Conservation (phyloP, 176 grass and related monocot species). For the Oryza meyeriana region DNA sequence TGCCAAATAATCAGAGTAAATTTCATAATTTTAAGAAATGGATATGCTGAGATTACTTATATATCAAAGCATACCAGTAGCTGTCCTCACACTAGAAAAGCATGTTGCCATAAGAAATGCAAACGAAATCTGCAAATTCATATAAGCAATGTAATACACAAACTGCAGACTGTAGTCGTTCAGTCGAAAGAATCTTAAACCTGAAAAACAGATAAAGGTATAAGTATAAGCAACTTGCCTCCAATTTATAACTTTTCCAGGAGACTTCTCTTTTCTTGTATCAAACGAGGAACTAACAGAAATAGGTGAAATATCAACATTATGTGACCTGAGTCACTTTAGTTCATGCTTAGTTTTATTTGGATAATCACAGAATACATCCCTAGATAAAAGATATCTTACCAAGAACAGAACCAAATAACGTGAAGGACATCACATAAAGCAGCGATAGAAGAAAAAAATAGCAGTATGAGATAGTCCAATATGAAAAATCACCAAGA, state of each 20-base stretch:
- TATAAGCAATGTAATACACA: conserved; percentile 66
- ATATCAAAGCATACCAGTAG: conserved; percentile 47
- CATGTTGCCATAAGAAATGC: conserved; percentile 60
- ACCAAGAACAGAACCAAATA: conserved; percentile 73
- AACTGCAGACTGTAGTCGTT: conserved; percentile 67
- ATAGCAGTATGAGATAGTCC: conserved; percentile 83
- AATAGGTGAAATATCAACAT: background rate
- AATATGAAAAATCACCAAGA: conserved; percentile 71
- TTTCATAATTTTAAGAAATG: background rate
- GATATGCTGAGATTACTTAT: background rate
- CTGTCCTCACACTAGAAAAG: conserved; percentile 74
- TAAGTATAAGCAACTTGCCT: conserved; percentile 1
- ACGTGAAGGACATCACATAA: conserved; percentile 66
- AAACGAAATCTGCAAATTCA: conserved; percentile 82
- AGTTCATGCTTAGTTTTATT: background rate
- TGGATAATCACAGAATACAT: background rate
- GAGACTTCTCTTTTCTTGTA: background rate
- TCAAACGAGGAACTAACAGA: background rate
- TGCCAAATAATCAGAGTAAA: conserved; percentile 25
- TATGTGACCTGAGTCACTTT: background rate
- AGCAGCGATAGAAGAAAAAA: conserved; percentile 65
- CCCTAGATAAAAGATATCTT: conserved; percentile 17
- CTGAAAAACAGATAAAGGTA: conserved; percentile 37
- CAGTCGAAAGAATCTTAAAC: conserved; percentile 62
- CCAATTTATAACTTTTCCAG: background rate